Base-by-base conservation (phyloP, 805 yeast genomes). In the Suhomyces kilbournensis region DNA sequence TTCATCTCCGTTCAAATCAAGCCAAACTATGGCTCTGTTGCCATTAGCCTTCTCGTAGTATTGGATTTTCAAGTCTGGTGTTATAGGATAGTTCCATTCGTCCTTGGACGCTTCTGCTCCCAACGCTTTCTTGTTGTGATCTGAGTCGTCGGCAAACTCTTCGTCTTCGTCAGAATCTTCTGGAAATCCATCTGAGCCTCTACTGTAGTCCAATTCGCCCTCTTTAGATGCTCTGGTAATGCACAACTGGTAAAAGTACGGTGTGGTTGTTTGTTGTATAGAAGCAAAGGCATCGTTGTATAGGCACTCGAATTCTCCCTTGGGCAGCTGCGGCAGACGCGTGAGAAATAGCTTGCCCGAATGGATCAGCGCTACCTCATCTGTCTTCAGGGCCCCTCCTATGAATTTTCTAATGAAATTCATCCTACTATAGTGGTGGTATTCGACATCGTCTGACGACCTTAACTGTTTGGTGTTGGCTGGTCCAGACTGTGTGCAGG, bases 221-320 rank as follows among this genome's bases (percentile, higher is more conserved):
- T 88, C 96, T 44, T 82, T 84, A 53, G 76, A 79, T 0, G 86
- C 86, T 53, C 86, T 82, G 51, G 82, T 83, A 23, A 91, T 82
- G 15, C 85, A 85, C 43, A 93, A 70, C 57, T 88, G 90, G 65
- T 85, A 88, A 59, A 80, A 78, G 62, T 71, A 86, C 12, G 85
- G 85, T 6, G 83, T 78, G 3, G 88, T 76, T 1, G 92, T 83
- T 54, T 82, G 83, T 40, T 90, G 77, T 47, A 93, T 83, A 2
- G 85, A 73, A 12, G 93, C 83, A 38, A 83, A 83, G 1, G 96
- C 92, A 59, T 90, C 96, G 53, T 83, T 85, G 68, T 84, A 92
- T 19, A 90, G 75, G 61, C 92, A 86, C 68, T 94, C 97, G 34
- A 84, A 75, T 23, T 84, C 91, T 7, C 97, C 92, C 65, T 90